Evolutionary conservation across 179 eudicot genomes (phyloP), one percentile per base, ranked within the genome.

Genomic region (Monotropa hypopitys): DNA sequence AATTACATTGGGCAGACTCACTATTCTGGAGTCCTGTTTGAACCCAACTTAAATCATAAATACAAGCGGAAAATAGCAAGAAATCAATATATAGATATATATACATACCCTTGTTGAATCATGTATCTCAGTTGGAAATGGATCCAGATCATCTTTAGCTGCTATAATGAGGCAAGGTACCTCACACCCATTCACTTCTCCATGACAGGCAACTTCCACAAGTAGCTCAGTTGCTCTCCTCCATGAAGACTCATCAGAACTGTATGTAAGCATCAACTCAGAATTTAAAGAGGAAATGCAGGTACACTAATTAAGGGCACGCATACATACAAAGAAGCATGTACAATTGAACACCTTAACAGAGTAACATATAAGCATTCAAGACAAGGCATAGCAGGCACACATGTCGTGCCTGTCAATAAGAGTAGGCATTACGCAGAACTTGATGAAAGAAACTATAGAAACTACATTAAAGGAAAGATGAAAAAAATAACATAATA

Each of bases 81-180:
- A 43, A 5, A 62, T 57, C 11, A 45, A 72, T 28, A 59, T 67
- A 26, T 33, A 38, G 4, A 78, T 88, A 72, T 28, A 59, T 67
- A 26, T 33, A 38, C 40, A 78, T 88, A 90, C 97, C 92, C 90
- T 82, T 18, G 94, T 90, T 65, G 92, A 83, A 81, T 87, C 92
- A 28, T 85, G 84, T 62, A 91, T 87, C 80, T 89, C 90, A 74
- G 86, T 84, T 30, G 84, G 76, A 84, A 77, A 86, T 30, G 90
- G 82, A 77, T 87, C 90, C 38, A 84, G 74, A 79, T 91, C 97
- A 81, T 88, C 90, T 83, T 91, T 88, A 71, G 94, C 90, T 3
- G 92, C 87, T 72, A 90, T 86, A 76, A 88, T 88, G 61, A 87
- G 87, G 75, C 90, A 90, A 78, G 97, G 97, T 67, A 90, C 88